Percentiles rank a stretch among this genome's conserved stretches.
phyloP scores from a whole-genome alignment of 208 protist species.

The Strigomonas culicis region DNA sequence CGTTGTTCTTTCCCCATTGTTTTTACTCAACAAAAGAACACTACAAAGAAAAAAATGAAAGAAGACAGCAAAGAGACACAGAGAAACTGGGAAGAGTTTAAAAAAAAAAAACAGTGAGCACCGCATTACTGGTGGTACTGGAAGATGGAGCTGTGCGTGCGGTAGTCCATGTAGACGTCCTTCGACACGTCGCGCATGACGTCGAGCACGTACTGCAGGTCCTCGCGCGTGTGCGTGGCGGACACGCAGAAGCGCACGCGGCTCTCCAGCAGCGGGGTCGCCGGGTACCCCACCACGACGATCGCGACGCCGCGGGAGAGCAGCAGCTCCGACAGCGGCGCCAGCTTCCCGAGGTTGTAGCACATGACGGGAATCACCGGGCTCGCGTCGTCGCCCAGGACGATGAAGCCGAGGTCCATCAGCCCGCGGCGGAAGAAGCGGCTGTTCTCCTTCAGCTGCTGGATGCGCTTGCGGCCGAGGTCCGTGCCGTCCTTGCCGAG shows the following conservation, averaged over 20 bases:
- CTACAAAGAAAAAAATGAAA: conserved; percentile 18
- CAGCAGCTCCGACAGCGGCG: conserved; percentile 79
- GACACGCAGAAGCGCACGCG: conserved; percentile 92
- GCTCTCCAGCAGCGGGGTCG: conserved; percentile 90
- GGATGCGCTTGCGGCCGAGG: conserved; percentile 74
- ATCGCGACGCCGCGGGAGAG: conserved; percentile 91
- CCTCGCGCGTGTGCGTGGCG: conserved; percentile 93
- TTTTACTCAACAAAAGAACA: neutral
- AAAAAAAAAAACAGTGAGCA: conserved; percentile 8
- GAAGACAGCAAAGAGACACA: conserved; percentile 8
- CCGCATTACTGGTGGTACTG: conserved; percentile 3
- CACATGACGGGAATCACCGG: conserved; percentile 96
- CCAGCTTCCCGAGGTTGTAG: conserved; percentile 92
- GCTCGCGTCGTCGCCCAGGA: conserved; percentile 88
- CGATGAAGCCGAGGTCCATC: conserved; percentile 72
- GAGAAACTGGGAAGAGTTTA: neutral
- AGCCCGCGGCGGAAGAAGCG: conserved; percentile 80
- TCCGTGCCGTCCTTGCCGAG: conserved; percentile 89
- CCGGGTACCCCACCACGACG: conserved; percentile 98
- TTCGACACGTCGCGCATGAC: conserved; percentile 84
- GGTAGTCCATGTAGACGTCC: conserved; percentile 72
- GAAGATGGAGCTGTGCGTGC: conserved; percentile 15
- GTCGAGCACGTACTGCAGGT: conserved; percentile 88
- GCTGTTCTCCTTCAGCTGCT: conserved; percentile 82
- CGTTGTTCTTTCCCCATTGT: neutral